Percentiles rank a stretch among this genome's conserved stretches.
phyloP scores from a whole-genome alignment of 2,329 filamentous ascomycete genomes.

The Lachnum nothofagi region DNA sequence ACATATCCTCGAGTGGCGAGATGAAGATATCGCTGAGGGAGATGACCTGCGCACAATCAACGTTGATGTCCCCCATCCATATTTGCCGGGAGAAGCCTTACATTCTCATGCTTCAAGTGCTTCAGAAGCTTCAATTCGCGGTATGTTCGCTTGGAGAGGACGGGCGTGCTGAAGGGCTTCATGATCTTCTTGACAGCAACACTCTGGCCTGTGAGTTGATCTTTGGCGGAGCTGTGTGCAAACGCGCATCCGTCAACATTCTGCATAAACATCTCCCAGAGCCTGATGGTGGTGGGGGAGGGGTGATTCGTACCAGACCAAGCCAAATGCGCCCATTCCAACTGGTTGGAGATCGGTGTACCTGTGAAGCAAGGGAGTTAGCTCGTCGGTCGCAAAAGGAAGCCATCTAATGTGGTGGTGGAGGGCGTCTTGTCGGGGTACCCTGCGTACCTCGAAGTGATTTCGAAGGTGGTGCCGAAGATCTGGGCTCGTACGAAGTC shows the following conservation, averaged over 20 bases:
- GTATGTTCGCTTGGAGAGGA: constrained; percentile 95
- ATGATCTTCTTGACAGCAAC: constrained; percentile 99
- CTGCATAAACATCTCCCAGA: not conserved
- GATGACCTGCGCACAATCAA: constrained; percentile 64
- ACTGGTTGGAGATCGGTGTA: constrained; percentile 98
- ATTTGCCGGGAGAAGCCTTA: constrained; percentile 36
- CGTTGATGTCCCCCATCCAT: not conserved
- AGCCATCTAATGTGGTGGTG: constrained; percentile 6
- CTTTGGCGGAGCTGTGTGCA: constrained; percentile 75
- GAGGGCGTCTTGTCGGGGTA: not conserved
- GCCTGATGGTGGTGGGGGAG: not conserved
- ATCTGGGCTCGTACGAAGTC: constrained; percentile 99
- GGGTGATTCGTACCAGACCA: constrained; percentile 72
- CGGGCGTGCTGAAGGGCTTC: constrained; percentile 99
- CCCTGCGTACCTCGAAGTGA: constrained; percentile 78
- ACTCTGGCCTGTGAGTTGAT: constrained; percentile 93
- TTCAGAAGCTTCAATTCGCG: constrained; percentile 95
- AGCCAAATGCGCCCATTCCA: constrained; percentile 97
- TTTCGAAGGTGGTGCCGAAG: constrained; percentile 99
- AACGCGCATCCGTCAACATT: constrained; percentile 11
- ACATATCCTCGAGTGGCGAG: constrained; percentile 98
- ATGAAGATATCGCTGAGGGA: constrained; percentile 99
- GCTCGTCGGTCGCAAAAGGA: constrained; percentile 11
- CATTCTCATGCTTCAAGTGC: constrained; percentile 94
- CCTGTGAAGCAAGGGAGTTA: constrained; percentile 44